These are phyloP conservation scores for Monosporozyma aquatica DNA, from an alignment of 805 yeast genomes.

Conservation along the genomic window DNA sequence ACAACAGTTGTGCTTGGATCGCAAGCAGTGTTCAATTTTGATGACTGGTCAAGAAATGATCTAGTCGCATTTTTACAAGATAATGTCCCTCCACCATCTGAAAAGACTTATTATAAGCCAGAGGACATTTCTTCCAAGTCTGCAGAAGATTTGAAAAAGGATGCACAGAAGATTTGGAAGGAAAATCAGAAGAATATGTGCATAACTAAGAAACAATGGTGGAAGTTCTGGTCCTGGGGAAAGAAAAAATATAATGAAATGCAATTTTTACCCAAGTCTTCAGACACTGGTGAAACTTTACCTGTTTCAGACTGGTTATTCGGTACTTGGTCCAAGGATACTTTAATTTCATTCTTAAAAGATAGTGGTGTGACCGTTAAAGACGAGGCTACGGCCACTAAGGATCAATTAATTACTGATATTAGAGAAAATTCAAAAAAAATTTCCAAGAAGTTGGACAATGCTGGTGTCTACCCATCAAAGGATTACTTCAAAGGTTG, in stretches of 20 bases:
- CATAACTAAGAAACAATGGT: slow-evolving; percentile 17
- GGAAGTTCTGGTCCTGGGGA: slow-evolving; percentile 23
- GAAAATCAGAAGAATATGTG: slow-evolving; percentile 10
- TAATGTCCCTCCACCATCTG: slow-evolving; percentile 7
- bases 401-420: slow-evolving; percentile 38
- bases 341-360: slow-evolving; percentile 41
- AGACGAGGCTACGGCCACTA: slow-evolving; percentile 30
- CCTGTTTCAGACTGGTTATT: slow-evolving; percentile 39
- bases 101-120: slow-evolving; percentile 5
- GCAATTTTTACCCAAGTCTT: not conserved
- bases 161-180: slow-evolving; percentile 18
- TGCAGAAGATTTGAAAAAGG: slow-evolving; percentile 20
- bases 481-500: slow-evolving; percentile 40
- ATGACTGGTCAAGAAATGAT: slow-evolving; percentile 31
- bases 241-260: not conserved
- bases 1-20: slow-evolving; percentile 1
- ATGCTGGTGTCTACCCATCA: slow-evolving; percentile 41
- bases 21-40: slow-evolving; percentile 11
- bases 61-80: slow-evolving; percentile 30
- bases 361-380: slow-evolving; percentile 31
- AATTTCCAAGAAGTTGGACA: slow-evolving; percentile 31
- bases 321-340: slow-evolving; percentile 44
- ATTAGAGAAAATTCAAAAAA: slow-evolving; percentile 38
- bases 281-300: not conserved
- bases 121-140: slow-evolving; percentile 14